Percentiles rank a stretch among this genome's conserved stretches.
Evolutionary conservation across 2,329 filamentous ascomycete species (phyloP).

Genomic region (Alternaria triticina): DNA sequence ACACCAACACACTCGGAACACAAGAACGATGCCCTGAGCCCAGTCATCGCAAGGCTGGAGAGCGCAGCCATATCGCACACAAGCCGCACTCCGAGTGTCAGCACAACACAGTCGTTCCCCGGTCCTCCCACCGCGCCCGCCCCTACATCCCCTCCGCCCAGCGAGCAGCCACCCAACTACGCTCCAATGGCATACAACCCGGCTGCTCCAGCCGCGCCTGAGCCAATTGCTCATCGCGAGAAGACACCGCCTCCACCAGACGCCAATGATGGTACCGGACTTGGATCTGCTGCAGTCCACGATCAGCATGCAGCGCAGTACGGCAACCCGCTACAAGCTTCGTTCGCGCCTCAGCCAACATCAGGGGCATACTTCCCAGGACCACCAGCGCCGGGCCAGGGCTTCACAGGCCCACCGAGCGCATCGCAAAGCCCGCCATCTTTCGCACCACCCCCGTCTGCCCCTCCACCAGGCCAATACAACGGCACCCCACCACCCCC

Average conservation of each 20-base stretch:
- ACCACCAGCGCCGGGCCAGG: constrained; percentile 46
- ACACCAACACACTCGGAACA: constrained; percentile 51
- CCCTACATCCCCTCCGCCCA: constrained; percentile 38
- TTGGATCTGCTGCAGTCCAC: constrained; percentile 48
- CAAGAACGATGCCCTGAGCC: constrained; percentile 62
- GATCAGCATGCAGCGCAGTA: constrained; percentile 46
- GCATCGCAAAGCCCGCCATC: constrained; percentile 44
- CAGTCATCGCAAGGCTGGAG: constrained; percentile 76
- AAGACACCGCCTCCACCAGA: constrained; percentile 81
- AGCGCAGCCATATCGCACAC: constrained; percentile 69
- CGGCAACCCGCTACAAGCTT: constrained; percentile 38
- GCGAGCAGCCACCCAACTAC: constrained; percentile 55
- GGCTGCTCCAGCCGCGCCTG: constrained; percentile 76
- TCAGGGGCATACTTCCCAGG: constrained; percentile 52
- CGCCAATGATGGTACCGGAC: constrained; percentile 58
- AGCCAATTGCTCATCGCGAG: constrained; percentile 73
- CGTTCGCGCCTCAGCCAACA: constrained; percentile 43
- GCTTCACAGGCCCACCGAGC: constrained; percentile 43
- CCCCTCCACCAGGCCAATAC: constrained; percentile 33
- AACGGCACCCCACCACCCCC: constrained; percentile 32
- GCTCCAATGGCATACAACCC: constrained; percentile 78
- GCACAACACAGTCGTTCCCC: constrained; percentile 48
- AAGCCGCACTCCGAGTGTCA: constrained; percentile 45
- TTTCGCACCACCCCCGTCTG: constrained; percentile 50
- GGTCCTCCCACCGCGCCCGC: constrained; percentile 45